Evolutionary conservation across 352 stramenopile genomes (phyloP).

Genomic region (Pythium brachiatum): DNA sequence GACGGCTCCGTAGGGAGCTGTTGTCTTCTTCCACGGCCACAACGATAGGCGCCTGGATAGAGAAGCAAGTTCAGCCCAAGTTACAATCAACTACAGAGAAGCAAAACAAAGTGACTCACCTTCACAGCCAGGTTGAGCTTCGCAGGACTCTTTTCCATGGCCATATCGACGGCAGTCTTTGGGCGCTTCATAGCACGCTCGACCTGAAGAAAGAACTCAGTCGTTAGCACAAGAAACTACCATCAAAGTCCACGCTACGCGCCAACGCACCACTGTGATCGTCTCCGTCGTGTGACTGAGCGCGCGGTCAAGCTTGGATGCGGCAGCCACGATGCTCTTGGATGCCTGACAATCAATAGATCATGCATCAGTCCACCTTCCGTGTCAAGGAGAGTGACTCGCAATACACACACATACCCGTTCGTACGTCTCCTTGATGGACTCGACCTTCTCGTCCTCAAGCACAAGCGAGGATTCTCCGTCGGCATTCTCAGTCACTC

Average conservation of each 20-base stretch:
- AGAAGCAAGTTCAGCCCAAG: not conserved
- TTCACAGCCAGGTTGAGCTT: constrained; percentile 31
- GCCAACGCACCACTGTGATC: constrained; percentile 54
- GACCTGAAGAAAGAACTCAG: constrained; percentile 33
- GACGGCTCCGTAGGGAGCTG: constrained; percentile 19
- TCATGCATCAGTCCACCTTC: constrained; percentile 1
- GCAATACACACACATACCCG: constrained; percentile 31
- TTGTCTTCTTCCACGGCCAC: not conserved
- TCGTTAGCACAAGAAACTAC: not conserved
- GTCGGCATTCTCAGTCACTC: constrained; percentile 19
- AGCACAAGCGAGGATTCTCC: constrained; percentile 35
- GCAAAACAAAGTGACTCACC: not conserved
- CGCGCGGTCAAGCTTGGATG: constrained; percentile 49
- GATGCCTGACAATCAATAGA: constrained; percentile 34
- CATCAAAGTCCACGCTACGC: not conserved
- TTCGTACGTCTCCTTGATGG: constrained; percentile 49
- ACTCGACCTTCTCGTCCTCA: constrained; percentile 39
- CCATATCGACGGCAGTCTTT: constrained; percentile 65
- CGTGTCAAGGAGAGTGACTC: not conserved
- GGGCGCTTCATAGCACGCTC: constrained; percentile 74
- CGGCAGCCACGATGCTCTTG: constrained; percentile 51
- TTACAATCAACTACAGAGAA: not conserved
- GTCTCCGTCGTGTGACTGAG: constrained; percentile 64
- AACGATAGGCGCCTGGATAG: not conserved
- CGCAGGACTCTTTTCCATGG: constrained; percentile 69